Evolutionary conservation across 1,139 yeast species (phyloP).

Genomic region (Scheffersomyces titani): DNA sequence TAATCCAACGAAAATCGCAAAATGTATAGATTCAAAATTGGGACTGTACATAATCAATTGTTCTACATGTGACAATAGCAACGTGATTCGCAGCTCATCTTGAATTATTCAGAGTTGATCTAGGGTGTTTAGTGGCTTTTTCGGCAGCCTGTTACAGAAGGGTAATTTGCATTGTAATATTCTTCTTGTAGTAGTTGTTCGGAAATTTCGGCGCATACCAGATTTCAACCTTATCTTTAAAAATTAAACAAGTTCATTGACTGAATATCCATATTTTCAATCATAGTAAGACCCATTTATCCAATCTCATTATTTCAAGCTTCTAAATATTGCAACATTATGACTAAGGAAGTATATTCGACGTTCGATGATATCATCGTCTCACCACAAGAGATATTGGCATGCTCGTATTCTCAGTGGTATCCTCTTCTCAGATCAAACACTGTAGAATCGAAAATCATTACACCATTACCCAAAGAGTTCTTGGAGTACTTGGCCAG

Average conservation of each 20-base stretch:
- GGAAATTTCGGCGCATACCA: not conserved
- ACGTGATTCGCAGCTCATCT: not conserved
- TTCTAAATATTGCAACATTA: not conserved
- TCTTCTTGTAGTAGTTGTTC: not conserved
- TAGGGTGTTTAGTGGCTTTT: not conserved
- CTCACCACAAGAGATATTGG: constrained; percentile 52
- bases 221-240: not conserved
- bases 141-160: not conserved
- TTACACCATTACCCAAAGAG: constrained; percentile 64
- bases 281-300: not conserved
- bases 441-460: constrained; percentile 53
- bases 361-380: constrained; percentile 40
- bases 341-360: constrained; percentile 10
- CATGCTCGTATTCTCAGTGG: constrained; percentile 80
- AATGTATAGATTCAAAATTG: too few relatives aligned
- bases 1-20: too few relatives aligned
- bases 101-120: not conserved
- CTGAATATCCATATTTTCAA: not conserved
- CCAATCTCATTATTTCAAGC: not conserved
- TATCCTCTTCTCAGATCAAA: constrained; percentile 52
- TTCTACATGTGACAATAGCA: not conserved
- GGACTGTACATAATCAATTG: too few relatives aligned
- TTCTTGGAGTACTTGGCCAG: constrained; percentile 71
- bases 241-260: not conserved
- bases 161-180: not conserved